Conservation (phyloP, 257 asterid genomes). For the Anisodus tanguticus region DNA sequence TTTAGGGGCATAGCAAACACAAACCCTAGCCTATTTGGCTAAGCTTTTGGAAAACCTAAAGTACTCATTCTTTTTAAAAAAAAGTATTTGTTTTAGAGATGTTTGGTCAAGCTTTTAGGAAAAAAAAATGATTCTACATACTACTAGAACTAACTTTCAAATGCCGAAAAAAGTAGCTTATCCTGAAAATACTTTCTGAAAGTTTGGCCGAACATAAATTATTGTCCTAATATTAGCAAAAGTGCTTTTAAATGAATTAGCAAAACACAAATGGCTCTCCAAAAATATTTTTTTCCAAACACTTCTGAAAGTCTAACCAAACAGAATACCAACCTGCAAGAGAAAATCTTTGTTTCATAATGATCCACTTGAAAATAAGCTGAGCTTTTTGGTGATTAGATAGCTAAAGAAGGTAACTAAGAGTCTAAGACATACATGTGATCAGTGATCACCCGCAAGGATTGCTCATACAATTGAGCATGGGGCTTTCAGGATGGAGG, state of each 20-base stretch:
- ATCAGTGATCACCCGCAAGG: background rate
- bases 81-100: background rate
- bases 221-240: background rate
- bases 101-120: background rate
- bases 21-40: background rate
- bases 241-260: no score
- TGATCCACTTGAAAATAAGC: constrained; percentile 33
- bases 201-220: no score
- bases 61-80: no score
- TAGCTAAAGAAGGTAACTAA: constrained; percentile 30
- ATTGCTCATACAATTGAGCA: no score
- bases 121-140: background rate
- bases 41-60: background rate
- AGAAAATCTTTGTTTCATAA: constrained; percentile 24
- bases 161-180: background rate
- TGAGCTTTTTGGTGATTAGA: constrained; percentile 41
- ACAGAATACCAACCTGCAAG: background rate
- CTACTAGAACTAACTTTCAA: background rate
- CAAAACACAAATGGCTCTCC: no score
- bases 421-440: constrained; percentile 36
- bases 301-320: background rate
- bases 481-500: no score
- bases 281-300: no score
- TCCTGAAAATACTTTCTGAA: background rate
- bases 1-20: background rate